A percentile compares a stretch with the other conserved stretches of the same genome.
Conservation (phyloP, 1,284 basidiomycete species). For the Schizophyllum amplum region DNA sequence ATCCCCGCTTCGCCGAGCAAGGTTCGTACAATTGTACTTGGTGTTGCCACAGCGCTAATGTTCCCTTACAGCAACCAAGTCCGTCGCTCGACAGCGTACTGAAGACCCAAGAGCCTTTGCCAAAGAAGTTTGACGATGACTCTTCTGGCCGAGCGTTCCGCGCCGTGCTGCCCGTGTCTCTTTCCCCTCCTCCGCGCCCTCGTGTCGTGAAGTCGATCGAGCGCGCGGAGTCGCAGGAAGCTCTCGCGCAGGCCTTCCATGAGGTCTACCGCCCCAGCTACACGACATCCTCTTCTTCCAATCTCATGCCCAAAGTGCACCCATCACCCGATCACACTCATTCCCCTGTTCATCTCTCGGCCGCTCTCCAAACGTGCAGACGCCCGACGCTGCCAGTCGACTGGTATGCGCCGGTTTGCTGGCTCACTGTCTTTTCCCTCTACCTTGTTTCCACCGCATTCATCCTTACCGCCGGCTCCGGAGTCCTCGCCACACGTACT, state of each 20-base stretch:
- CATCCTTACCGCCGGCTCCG: too few species aligned
- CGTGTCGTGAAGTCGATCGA: not conserved
- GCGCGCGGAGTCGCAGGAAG: not conserved
- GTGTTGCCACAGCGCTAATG: too few species aligned
- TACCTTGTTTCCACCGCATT: too few species aligned
- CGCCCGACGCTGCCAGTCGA: too few species aligned
- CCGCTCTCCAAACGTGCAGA: too few species aligned
- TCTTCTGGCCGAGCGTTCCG: not conserved
- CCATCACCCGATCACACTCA: too few species aligned
- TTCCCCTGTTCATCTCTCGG: too few species aligned
- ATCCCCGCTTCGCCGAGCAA: not conserved
- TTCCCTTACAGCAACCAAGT: too few species aligned
- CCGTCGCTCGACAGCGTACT: too few species aligned
- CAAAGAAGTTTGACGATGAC: not conserved
- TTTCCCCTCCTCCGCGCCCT: not conserved
- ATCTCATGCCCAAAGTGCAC: not conserved
- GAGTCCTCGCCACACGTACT: too few species aligned
- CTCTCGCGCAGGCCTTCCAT: not conserved
- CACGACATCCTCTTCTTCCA: not conserved
- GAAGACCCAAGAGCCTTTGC: not conserved
- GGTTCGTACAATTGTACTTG: not conserved
- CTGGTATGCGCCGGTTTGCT: too few species aligned
- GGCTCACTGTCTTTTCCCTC: too few species aligned
- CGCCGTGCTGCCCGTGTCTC: not conserved
- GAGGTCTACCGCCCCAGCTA: not conserved